These are phyloP conservation scores for Leavenworthia alabamica DNA, from an alignment of 345 rosid genomes.

Conservation along the genomic window DNA sequence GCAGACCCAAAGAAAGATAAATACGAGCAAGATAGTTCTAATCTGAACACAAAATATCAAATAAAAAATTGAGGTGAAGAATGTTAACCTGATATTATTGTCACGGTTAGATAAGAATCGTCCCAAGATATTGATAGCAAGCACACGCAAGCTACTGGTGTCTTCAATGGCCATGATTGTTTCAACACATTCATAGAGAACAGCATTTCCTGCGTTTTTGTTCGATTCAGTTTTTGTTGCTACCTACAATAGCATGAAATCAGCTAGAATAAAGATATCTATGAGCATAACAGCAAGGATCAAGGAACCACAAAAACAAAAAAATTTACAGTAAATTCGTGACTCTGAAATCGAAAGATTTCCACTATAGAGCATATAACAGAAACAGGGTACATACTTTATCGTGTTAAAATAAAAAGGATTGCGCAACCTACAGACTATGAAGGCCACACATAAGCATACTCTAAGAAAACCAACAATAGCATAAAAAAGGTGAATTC, in stretches of 20 bases:
- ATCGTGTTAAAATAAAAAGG: constrained; percentile 6
- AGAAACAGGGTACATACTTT: not conserved
- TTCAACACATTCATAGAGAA: constrained; percentile 93
- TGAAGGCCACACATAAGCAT: not conserved
- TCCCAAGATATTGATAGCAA: constrained; percentile 96
- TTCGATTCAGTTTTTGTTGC: constrained; percentile 98
- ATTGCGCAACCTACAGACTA: constrained; percentile 7
- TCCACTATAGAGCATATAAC: constrained; percentile 8
- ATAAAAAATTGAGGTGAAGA: not conserved
- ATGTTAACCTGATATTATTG: constrained; percentile 97
- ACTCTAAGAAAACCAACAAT: not conserved
- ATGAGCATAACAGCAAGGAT: not conserved
- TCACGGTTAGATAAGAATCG: constrained; percentile 96
- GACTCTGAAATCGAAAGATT: too few relatives aligned
- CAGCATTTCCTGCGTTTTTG: constrained; percentile 99
- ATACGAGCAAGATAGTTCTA: not conserved
- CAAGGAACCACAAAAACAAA: too few relatives aligned
- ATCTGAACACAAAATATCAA: not conserved
- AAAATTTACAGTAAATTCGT: too few relatives aligned
- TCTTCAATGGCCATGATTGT: constrained; percentile 99
- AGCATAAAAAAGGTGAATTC: constrained; percentile 4
- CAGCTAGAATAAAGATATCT: constrained; percentile 15
- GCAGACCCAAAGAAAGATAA: constrained; percentile 5
- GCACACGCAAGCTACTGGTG: constrained; percentile 91
- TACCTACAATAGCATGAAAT: constrained; percentile 49